A percentile compares a stretch with the other conserved stretches of the same genome.
Evolutionary conservation across 345 rosid species (phyloP).

Genomic region (Lepidium sativum): DNA sequence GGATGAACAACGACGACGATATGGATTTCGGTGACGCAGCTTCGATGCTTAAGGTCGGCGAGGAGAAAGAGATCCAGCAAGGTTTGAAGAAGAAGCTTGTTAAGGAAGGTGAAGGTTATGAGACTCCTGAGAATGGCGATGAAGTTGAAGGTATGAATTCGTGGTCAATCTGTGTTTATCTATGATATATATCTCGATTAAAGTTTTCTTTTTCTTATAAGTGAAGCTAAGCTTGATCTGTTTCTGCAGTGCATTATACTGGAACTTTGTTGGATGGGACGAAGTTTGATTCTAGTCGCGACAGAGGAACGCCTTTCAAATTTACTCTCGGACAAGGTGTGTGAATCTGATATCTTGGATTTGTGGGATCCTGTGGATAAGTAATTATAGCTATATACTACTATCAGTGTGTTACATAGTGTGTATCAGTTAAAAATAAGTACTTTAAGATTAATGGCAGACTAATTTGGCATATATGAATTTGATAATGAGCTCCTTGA

Average conservation of each 20-base stretch:
- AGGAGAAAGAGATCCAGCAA: conserved; percentile 77
- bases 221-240: background rate
- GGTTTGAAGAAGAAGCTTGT: conserved; percentile 84
- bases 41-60: conserved; percentile 41
- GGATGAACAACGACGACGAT: conserved; percentile 41
- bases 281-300: conserved; percentile 86
- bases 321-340: conserved; percentile 94
- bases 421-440: background rate
- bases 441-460: background rate
- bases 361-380: no score
- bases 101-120: conserved; percentile 66
- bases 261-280: conserved; percentile 94
- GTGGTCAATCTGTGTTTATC: background rate
- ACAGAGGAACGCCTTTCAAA: conserved; percentile 75
- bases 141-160: conserved; percentile 64
- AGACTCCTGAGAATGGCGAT: conserved; percentile 62
- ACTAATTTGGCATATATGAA: background rate
- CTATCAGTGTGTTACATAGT: background rate
- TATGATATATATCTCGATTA: background rate
- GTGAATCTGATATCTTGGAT: background rate
- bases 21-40: conserved; percentile 38
- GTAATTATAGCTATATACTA: background rate
- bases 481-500: background rate
- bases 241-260: conserved; percentile 48
- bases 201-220: background rate